A percentile compares a stretch with the other conserved stretches of the same genome.
phyloP scores from a whole-genome alignment of 2,329 filamentous ascomycete genomes.

The Berkeleyomyces basicola region DNA sequence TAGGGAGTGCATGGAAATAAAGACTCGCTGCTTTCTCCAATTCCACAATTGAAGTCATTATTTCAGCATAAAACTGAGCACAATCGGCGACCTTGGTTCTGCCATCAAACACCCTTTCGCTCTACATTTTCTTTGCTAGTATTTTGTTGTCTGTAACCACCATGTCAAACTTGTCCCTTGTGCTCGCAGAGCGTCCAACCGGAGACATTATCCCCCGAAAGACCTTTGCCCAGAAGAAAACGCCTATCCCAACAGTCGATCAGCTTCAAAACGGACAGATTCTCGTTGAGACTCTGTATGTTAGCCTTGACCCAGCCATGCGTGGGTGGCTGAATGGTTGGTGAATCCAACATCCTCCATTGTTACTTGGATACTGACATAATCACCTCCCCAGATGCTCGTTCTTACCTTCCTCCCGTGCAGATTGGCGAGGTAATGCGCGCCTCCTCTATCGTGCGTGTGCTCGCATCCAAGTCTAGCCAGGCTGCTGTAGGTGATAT shows the following conservation, averaged over 20 bases:
- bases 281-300: constrained; percentile 43
- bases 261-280: constrained; percentile 48
- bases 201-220: constrained; percentile 44
- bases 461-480: constrained; percentile 41
- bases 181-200: constrained; percentile 47
- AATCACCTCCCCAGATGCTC: constrained; percentile 21
- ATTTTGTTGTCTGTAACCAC: neutral
- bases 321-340: constrained; percentile 50
- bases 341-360: constrained; percentile 12
- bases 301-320: constrained; percentile 63
- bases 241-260: constrained; percentile 32
- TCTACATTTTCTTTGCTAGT: neutral
- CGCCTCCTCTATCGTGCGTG: constrained; percentile 40
- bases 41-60: neutral
- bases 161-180: constrained; percentile 29
- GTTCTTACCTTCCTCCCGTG: constrained; percentile 52
- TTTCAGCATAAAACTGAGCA: no score
- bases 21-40: neutral
- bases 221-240: constrained; percentile 18
- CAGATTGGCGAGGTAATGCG: constrained; percentile 54
- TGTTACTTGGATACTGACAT: neutral
- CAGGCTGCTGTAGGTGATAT: constrained; percentile 40
- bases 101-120: neutral
- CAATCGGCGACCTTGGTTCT: no score
- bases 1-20: neutral